Evolutionary conservation across 768 basidiomycete species (phyloP).

Genomic region (Hypholoma fasciculare): DNA sequence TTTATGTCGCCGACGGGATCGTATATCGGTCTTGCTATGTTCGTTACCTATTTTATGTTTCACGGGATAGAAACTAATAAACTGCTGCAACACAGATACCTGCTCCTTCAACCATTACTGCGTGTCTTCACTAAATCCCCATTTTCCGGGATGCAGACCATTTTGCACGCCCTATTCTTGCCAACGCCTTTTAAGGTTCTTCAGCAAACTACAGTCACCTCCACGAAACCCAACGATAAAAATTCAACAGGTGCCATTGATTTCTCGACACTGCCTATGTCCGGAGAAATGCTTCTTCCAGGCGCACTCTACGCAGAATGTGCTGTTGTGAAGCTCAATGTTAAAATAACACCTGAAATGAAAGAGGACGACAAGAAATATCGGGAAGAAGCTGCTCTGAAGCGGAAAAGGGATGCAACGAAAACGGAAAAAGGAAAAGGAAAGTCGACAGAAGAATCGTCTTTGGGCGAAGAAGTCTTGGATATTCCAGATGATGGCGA

Average conservation of each 20-base stretch:
- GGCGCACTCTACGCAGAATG: slow-evolving; percentile 80
- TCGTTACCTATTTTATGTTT: slow-evolving; percentile 27
- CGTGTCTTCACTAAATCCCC: slow-evolving; percentile 72
- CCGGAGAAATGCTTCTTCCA: slow-evolving; percentile 71
- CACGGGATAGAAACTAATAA: neutral
- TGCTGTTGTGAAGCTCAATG: slow-evolving; percentile 52
- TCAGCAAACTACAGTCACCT: slow-evolving; percentile 22
- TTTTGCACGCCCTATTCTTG: slow-evolving; percentile 82
- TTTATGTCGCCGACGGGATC: slow-evolving; percentile 38
- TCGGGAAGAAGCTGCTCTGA: slow-evolving; percentile 11
- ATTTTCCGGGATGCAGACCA: slow-evolving; percentile 60
- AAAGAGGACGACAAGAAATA: slow-evolving; percentile 14
- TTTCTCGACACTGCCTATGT: slow-evolving; percentile 21
- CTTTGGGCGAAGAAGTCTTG: slow-evolving; percentile 29
- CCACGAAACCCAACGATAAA: slow-evolving; percentile 4
- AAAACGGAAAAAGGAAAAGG: slow-evolving; percentile 14
- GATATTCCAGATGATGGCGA: slow-evolving; percentile 64
- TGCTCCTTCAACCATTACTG: slow-evolving; percentile 65
- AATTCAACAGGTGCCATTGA: slow-evolving; percentile 11
- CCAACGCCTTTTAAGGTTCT: slow-evolving; percentile 75
- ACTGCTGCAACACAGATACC: slow-evolving; percentile 46
- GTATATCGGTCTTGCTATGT: slow-evolving; percentile 50
- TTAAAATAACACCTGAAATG: slow-evolving; percentile 25
- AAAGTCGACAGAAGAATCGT: slow-evolving; percentile 26
- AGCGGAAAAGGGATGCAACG: slow-evolving; percentile 6